Conservation (phyloP, 257 asterid genomes). For the Nemophila menziesii region DNA sequence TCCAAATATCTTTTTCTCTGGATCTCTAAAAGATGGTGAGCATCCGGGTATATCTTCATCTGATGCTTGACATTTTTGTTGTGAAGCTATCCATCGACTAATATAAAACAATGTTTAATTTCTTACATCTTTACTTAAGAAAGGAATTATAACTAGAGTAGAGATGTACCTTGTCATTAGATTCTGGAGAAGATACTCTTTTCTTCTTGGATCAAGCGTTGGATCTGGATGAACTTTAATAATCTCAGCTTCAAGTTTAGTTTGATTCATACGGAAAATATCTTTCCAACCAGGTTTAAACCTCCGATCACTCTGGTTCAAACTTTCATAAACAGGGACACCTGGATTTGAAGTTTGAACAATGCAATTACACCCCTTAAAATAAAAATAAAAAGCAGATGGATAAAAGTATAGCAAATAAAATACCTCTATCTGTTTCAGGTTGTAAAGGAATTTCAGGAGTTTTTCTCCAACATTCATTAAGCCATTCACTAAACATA, state of each 20-base stretch:
- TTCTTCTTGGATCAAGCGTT: slow-evolving; percentile 39
- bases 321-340: slow-evolving; percentile 19
- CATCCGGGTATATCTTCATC: slow-evolving; percentile 18
- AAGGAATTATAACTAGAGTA: neutral
- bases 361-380: slow-evolving; percentile 1
- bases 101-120: slow-evolving; percentile 1
- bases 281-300: slow-evolving; percentile 46
- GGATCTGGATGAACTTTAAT: slow-evolving; percentile 31
- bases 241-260: slow-evolving; percentile 43
- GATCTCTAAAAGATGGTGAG: slow-evolving; percentile 30
- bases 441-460: slow-evolving; percentile 24
- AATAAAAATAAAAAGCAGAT: neutral
- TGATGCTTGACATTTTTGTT: slow-evolving; percentile 35
- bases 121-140: neutral
- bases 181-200: slow-evolving; percentile 34
- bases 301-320: slow-evolving; percentile 24
- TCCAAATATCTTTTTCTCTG: slow-evolving; percentile 24
- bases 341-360: slow-evolving; percentile 19
- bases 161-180: slow-evolving; percentile 35
- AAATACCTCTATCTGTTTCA: slow-evolving; percentile 24
- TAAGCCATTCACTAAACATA: slow-evolving; percentile 45
- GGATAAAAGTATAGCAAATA: slow-evolving; percentile 2
- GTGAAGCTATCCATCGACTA: slow-evolving; percentile 49
- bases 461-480: slow-evolving; percentile 29
- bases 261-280: slow-evolving; percentile 43